phyloP scores from a whole-genome alignment of 768 basidiomycete species.

The Tricholoma bakamatsutake region DNA sequence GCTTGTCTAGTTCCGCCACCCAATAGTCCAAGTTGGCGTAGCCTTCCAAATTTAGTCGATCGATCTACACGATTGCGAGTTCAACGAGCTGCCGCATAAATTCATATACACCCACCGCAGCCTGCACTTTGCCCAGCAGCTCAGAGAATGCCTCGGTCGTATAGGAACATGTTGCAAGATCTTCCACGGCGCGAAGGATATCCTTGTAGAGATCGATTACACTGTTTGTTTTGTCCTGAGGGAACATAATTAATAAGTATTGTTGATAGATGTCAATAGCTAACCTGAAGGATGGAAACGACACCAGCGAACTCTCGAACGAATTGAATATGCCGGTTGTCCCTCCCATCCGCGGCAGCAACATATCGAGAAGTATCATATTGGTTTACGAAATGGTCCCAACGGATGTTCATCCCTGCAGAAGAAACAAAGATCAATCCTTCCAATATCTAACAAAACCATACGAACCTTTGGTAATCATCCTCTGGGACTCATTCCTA shows the following conservation, averaged over 20 bases:
- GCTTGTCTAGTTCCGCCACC: slow-evolving; percentile 77
- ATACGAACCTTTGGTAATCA: slow-evolving; percentile 78
- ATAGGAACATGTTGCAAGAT: slow-evolving; percentile 83
- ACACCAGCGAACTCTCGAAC: slow-evolving; percentile 94
- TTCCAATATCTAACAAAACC: neutral
- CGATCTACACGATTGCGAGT: slow-evolving; percentile 49
- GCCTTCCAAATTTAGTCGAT: slow-evolving; percentile 91
- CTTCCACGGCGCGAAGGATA: slow-evolving; percentile 78
- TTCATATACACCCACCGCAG: slow-evolving; percentile 51
- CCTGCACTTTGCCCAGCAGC: slow-evolving; percentile 74
- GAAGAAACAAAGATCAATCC: neutral
- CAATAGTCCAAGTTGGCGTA: slow-evolving; percentile 93
- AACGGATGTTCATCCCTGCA: slow-evolving; percentile 90
- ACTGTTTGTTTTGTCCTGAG: slow-evolving; percentile 88
- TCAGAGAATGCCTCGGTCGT: slow-evolving; percentile 77
- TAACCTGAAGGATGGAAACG: slow-evolving; percentile 83
- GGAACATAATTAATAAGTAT: slow-evolving; percentile 1
- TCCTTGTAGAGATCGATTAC: slow-evolving; percentile 90
- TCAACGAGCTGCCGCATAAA: neutral
- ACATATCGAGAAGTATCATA: slow-evolving; percentile 81
- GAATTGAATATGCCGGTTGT: slow-evolving; percentile 88
- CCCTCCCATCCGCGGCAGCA: slow-evolving; percentile 64
- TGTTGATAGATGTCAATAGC: slow-evolving; percentile 2
- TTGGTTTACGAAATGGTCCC: slow-evolving; percentile 96
- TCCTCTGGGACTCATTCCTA: slow-evolving; percentile 86